A percentile compares a stretch with the other conserved stretches of the same genome.
These are phyloP conservation scores for Saccharum officinarum DNA, from an alignment of 176 grass and related monocot genomes.

Conservation along the genomic window DNA sequence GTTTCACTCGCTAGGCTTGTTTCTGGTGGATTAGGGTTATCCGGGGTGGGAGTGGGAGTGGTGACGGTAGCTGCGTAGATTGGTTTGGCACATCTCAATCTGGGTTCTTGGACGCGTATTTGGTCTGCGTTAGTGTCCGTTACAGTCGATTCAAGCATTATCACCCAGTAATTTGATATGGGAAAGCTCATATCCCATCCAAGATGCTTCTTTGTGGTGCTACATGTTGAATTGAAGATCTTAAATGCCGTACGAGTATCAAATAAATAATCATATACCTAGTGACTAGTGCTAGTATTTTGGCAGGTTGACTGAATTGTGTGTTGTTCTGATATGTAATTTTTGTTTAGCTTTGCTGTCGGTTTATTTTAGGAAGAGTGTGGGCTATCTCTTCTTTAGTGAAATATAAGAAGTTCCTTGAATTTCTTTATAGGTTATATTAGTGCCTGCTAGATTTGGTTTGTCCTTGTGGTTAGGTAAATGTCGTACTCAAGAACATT, in stretches of 20 bases:
- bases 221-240: not conserved
- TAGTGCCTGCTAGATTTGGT: not conserved
- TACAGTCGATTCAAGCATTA: not conserved
- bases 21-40: slow-evolving; percentile 19
- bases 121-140: not conserved
- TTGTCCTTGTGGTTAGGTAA: no score
- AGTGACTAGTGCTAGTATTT: not conserved
- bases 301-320: not conserved
- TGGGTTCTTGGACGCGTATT: not conserved
- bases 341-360: not conserved
- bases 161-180: slow-evolving; percentile 3
- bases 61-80: not conserved
- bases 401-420: not conserved
- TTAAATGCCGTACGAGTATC: not conserved
- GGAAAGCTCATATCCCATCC: not conserved
- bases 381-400: not conserved
- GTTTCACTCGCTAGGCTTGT: not conserved
- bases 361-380: not conserved
- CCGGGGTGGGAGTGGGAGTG: not conserved
- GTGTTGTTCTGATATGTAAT: not conserved
- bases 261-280: not conserved
- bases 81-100: not conserved
- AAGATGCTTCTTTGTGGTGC: not conserved
- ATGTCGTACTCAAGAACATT: not conserved
- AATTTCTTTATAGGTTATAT: not conserved